Percentiles rank a stretch among this genome's conserved stretches.
These are phyloP conservation scores for Peronospora belbahrii DNA, from an alignment of 352 stramenopile species.

Conservation along the genomic window DNA sequence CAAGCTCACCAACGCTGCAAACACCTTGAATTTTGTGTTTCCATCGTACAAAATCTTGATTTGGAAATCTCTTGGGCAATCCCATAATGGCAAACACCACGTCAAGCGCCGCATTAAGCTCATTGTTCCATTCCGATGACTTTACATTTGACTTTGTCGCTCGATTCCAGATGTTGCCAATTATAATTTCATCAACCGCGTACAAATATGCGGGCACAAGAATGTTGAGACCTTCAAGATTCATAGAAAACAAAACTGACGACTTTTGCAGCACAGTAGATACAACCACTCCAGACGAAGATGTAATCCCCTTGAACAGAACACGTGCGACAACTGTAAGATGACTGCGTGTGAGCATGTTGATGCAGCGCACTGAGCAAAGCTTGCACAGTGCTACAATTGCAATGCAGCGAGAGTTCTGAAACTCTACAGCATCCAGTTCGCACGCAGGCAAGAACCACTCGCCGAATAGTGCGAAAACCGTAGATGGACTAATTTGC, in stretches of 20 bases:
- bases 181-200: conserved; percentile 75
- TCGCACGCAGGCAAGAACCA: conserved; percentile 85
- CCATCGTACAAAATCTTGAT: conserved; percentile 76
- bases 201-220: conserved; percentile 77
- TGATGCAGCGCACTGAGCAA: conserved; percentile 59
- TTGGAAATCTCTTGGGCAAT: conserved; percentile 63
- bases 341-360: conserved; percentile 52
- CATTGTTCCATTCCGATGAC: conserved; percentile 73
- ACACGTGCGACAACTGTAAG: conserved; percentile 55
- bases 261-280: conserved; percentile 75
- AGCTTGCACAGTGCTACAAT: conserved; percentile 77
- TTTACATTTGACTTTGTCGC: conserved; percentile 63
- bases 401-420: conserved; percentile 69
- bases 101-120: conserved; percentile 66
- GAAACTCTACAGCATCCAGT: conserved; percentile 52
- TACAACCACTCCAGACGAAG: conserved; percentile 59
- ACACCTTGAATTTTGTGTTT: conserved; percentile 57
- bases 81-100: conserved; percentile 69
- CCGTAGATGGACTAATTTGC: conserved; percentile 71
- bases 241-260: conserved; percentile 68
- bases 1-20: conserved; percentile 27
- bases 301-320: conserved; percentile 74
- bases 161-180: conserved; percentile 69
- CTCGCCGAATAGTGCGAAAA: conserved; percentile 78
- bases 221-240: conserved; percentile 68